Evolutionary conservation across 345 rosid genomes (phyloP).

Genomic region (Aquilaria malaccensis): DNA sequence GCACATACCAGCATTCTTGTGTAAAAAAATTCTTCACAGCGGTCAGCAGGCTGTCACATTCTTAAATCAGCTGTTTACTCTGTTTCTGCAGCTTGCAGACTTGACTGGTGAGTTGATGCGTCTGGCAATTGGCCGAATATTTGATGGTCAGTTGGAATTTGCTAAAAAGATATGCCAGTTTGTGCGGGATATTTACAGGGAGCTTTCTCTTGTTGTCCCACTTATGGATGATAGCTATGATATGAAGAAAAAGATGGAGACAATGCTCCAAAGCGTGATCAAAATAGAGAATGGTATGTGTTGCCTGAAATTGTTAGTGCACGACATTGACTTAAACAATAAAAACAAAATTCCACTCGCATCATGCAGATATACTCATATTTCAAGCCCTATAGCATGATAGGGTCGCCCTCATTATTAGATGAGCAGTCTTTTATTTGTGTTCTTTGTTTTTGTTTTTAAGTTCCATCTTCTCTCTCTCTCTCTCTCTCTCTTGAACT

Average conservation of each 20-base stretch:
- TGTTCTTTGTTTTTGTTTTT: no score
- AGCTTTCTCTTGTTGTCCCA: conserved; percentile 70
- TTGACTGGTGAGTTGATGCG: conserved; percentile 97
- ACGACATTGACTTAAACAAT: no score
- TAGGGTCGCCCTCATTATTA: no score
- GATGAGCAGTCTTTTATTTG: no score
- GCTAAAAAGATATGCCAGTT: conserved; percentile 74
- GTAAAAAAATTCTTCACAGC: background rate
- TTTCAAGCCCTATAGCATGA: no score
- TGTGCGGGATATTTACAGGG: conserved; percentile 75
- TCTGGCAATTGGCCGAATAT: conserved; percentile 85
- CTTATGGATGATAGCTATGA: conserved; percentile 73
- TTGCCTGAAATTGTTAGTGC: no score
- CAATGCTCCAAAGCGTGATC: conserved; percentile 85
- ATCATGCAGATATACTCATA: no score
- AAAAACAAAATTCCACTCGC: no score
- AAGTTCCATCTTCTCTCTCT: no score
- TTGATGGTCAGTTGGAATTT: conserved; percentile 81
- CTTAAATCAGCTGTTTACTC: conserved; percentile 4
- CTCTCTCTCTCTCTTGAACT: no score
- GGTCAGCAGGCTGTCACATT: background rate
- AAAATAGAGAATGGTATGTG: conserved; percentile 84
- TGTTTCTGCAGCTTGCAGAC: conserved; percentile 66
- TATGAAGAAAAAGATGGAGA: conserved; percentile 89
- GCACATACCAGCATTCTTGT: background rate